phyloP scores from a whole-genome alignment of 2,329 filamentous ascomycete species.

The Chrysoporthe austroafricana region DNA sequence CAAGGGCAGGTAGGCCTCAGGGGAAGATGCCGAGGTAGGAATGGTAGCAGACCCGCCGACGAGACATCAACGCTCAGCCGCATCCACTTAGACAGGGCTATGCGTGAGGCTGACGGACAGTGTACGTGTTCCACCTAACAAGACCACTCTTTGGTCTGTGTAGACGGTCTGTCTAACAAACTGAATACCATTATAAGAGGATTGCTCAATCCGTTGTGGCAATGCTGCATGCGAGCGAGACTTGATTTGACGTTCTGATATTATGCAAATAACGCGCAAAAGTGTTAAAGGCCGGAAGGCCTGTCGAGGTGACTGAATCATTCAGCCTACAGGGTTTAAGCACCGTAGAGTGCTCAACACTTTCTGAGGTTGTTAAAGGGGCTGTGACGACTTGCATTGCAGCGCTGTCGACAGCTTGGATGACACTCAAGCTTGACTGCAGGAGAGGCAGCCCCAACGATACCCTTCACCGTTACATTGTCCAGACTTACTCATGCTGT shows the following conservation, averaged over 20 bases:
- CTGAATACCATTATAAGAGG: background rate
- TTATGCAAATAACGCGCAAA: background rate
- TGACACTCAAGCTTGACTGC: slow-evolving; percentile 2
- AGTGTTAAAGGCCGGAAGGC: background rate
- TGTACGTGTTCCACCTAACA: background rate
- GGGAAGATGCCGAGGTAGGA: background rate
- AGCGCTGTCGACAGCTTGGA: slow-evolving; percentile 4
- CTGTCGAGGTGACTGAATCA: slow-evolving; percentile 4
- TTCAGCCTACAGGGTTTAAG: slow-evolving; percentile 11
- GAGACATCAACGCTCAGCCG: background rate
- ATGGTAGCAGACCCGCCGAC: background rate
- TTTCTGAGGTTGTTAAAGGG: background rate
- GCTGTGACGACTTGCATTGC: background rate
- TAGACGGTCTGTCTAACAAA: background rate
- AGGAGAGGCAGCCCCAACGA: background rate
- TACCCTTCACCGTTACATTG: slow-evolving; percentile 3
- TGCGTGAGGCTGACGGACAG: background rate
- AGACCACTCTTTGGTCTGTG: background rate
- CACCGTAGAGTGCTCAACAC: background rate
- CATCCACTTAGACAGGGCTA: background rate
- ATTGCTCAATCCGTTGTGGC: background rate
- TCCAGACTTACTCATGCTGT: slow-evolving; percentile 1
- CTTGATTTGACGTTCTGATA: background rate
- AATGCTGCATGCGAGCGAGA: background rate
- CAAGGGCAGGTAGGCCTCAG: background rate